Evolutionary conservation across 345 rosid genomes (phyloP), one percentile per base, ranked within the genome.

Genomic region (Eucalyptus melliodora): DNA sequence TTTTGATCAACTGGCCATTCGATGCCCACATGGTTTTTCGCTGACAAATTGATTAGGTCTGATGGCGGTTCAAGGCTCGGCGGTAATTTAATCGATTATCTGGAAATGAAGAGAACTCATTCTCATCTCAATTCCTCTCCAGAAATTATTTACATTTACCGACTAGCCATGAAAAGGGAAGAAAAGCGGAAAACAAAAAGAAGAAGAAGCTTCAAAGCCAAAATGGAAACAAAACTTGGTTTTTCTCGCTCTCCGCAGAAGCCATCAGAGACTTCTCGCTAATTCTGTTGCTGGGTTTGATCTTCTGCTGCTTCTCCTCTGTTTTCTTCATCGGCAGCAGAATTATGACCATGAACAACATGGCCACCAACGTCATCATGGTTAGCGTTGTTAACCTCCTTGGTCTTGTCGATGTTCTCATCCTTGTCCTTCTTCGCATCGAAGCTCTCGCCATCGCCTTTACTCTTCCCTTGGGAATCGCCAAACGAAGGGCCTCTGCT

Each of bases 401-500:
- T 11, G 47, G 47, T 21, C 83, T 77, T 77, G 47, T 77, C 83
- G 16, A 40, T 21, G 26, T 77, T 77, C 83, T 77, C 83, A 21
- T 77, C 83, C 83, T 77, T 40, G 27, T 77, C 83, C 83, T 40
- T 11, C 47, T 77, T 77, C 83, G 47, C 83, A 11, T 77, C 47
- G 83, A 77, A 77, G 83, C 30, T 77, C 16, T 50, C 87, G 24
- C 56, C 56, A 27, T 50, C 88, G 30, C 80, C 88, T 69, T 86
- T 59, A 11, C 67, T 34, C 65, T 92, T 95, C 5, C 91, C 93
- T 4, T 86, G 85, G 55, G 81, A 90, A 72, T 93, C 94, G 11
- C 92, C 93, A 23, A 92, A 93, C 49, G 93, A 91, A n/a, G 94
- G 90, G 14, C 93, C 92, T 85, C 93, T 83, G 85, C 91, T 89